phyloP scores from a whole-genome alignment of 345 rosid species.

The Syzygium oleosum region DNA sequence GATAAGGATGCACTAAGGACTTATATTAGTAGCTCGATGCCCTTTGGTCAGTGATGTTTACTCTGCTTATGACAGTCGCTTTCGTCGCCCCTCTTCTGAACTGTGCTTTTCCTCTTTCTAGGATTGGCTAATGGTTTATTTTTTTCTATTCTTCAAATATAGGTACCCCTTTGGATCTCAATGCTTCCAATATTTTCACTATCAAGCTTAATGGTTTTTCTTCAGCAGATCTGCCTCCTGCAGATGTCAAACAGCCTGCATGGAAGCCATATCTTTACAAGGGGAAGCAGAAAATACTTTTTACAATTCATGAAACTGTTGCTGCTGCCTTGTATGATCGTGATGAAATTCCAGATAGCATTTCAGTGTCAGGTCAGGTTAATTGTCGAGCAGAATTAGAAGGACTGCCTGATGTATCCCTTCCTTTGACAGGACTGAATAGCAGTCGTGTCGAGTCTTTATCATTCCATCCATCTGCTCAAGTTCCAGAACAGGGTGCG shows the following conservation, averaged over 20 bases:
- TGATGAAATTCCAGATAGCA: slow-evolving; percentile 82
- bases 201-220: slow-evolving; percentile 77
- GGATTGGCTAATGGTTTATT: slow-evolving; percentile 3
- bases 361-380: slow-evolving; percentile 87
- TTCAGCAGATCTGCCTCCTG: slow-evolving; percentile 65
- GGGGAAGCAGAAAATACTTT: slow-evolving; percentile 80
- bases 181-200: slow-evolving; percentile 48
- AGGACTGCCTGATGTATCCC: slow-evolving; percentile 88
- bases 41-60: slow-evolving; percentile 74
- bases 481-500: slow-evolving; percentile 79
- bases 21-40: slow-evolving; percentile 75
- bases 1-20: slow-evolving; percentile 77
- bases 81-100: slow-evolving; percentile 30
- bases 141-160: slow-evolving; percentile 9
- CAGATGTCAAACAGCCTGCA: slow-evolving; percentile 85
- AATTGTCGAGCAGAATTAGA: slow-evolving; percentile 93
- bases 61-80: neutral
- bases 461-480: slow-evolving; percentile 89
- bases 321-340: slow-evolving; percentile 88
- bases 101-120: slow-evolving; percentile 23
- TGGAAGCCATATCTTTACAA: slow-evolving; percentile 95
- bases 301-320: slow-evolving; percentile 76
- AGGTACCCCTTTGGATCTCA: slow-evolving; percentile 95
- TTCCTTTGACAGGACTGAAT: slow-evolving; percentile 69
- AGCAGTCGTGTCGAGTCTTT: slow-evolving; percentile 59